Conservation (phyloP, 2,329 filamentous ascomycete species). For the Mariannaea sp. region DNA sequence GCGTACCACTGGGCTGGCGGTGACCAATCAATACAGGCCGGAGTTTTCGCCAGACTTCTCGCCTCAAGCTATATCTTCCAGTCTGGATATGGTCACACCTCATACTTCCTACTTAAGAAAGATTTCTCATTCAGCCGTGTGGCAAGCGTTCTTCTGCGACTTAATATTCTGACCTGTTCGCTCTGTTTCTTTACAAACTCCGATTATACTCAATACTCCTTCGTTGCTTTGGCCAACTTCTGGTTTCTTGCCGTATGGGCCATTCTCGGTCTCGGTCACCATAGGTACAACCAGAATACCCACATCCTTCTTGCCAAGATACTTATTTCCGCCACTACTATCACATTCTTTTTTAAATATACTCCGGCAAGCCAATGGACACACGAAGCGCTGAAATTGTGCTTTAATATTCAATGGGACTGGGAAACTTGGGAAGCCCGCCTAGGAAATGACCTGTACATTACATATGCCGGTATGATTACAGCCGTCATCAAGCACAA, state of each 20-base stretch:
- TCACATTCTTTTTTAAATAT: conserved; percentile 38
- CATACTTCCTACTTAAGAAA: conserved; percentile 59
- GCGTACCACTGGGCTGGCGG: conserved; percentile 61
- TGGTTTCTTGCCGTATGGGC: conserved; percentile 64
- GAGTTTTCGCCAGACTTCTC: conserved; percentile 57
- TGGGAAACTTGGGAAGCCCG: conserved; percentile 55
- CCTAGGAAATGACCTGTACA: conserved; percentile 57
- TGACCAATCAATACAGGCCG: conserved; percentile 51
- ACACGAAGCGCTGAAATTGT: conserved; percentile 40
- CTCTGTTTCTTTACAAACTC: conserved; percentile 62
- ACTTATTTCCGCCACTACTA: conserved; percentile 46
- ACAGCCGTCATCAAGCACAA: conserved; percentile 38
- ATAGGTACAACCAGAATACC: conserved; percentile 48
- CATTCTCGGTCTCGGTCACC: conserved; percentile 52
- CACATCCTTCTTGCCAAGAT: conserved; percentile 55
- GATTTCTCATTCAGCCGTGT: conserved; percentile 62
- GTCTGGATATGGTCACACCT: conserved; percentile 63
- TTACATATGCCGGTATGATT: conserved; percentile 64
- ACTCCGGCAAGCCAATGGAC: conserved; percentile 30
- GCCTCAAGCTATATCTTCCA: conserved; percentile 66
- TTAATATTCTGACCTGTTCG: conserved; percentile 59
- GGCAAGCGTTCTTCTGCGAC: conserved; percentile 56
- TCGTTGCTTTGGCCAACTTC: conserved; percentile 62
- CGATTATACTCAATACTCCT: conserved; percentile 58
- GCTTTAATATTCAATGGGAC: conserved; percentile 56